These are phyloP conservation scores for Stemphylium vesicarium DNA, from an alignment of 2,329 filamentous ascomycete genomes.

Conservation along the genomic window DNA sequence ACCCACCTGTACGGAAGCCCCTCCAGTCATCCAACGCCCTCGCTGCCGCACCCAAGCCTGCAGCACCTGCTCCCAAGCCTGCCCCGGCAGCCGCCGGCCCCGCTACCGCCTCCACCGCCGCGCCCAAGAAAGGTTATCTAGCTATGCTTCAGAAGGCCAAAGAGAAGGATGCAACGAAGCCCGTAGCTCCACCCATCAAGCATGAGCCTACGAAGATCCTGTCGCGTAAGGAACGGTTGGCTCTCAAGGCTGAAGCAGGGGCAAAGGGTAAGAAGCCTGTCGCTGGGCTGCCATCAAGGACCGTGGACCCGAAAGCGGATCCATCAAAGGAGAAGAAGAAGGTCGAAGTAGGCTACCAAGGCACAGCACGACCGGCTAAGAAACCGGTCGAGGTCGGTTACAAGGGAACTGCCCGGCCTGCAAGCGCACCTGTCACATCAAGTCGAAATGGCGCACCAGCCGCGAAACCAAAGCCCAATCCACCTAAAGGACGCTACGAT, in stretches of 20 bases:
- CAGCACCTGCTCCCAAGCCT: slow-evolving; percentile 30
- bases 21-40: slow-evolving; percentile 21
- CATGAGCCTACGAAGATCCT: slow-evolving; percentile 74
- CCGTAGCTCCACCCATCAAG: slow-evolving; percentile 71
- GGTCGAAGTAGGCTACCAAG: slow-evolving; percentile 53
- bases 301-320: slow-evolving; percentile 32
- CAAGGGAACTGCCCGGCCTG: slow-evolving; percentile 47
- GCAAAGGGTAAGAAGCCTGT: slow-evolving; percentile 43
- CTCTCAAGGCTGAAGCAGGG: slow-evolving; percentile 53
- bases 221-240: slow-evolving; percentile 62
- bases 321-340: slow-evolving; percentile 46
- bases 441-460: slow-evolving; percentile 34
- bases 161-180: slow-evolving; percentile 57
- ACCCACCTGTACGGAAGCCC: slow-evolving; percentile 34
- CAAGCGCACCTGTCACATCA: slow-evolving; percentile 27
- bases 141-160: slow-evolving; percentile 77
- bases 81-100: slow-evolving; percentile 26
- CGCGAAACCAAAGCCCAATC: slow-evolving; percentile 39
- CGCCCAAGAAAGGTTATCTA: slow-evolving; percentile 74
- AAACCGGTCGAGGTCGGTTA: slow-evolving; percentile 44
- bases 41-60: slow-evolving; percentile 25
- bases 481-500: slow-evolving; percentile 42
- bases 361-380: slow-evolving; percentile 54
- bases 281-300: slow-evolving; percentile 20
- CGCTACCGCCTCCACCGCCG: slow-evolving; percentile 39